Base-by-base conservation (phyloP, 768 basidiomycete genomes). In the Boletus pseudopeckii region DNA sequence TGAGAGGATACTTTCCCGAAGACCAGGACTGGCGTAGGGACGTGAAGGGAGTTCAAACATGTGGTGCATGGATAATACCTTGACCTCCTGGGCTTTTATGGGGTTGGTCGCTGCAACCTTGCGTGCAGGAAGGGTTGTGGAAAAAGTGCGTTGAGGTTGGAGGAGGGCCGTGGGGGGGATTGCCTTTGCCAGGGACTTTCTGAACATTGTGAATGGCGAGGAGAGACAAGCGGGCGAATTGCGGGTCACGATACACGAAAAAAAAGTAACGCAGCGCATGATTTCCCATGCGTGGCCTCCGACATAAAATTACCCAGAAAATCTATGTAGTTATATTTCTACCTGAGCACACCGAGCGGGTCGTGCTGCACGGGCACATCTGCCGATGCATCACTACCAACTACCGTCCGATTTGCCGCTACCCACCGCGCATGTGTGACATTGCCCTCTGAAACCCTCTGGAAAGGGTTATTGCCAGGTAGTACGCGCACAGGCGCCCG, bases 1-100 rank as follows among this genome's bases (percentile, higher is more conserved):
- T 94, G 57, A 99, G 78, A 18, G 96, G 92, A 71, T 98, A 99
- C 69, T 94, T 92, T 46, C 88, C 90, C 38, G 85, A 87, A 43
- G 85, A 80, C 85, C 85, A 88, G 36, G 84, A 83, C 84, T 89
- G 57, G 44, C 63, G 41, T 40, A 52, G 36, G 26, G 42, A 39
- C 15, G 28, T 59, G 50, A 60, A 52, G 41, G 33, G 41, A 11
- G 40, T 26, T 10, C 2, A 10, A 40, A 45, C 37, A 48, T 18
- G 43, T 40, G 59, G 52, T 57, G 56, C 54, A 50, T 43, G 51
- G 47, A 51, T 46, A 32, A 45, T 67, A 92, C 91, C 78, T 85
- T 80, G 70, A 86, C 90, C 72, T 92, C 85, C 72, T 91, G 79
- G 15, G 91, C 92, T 71, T 84, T 89, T 59, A 85, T 80, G 24